phyloP scores from a whole-genome alignment of 129 eudicot genomes.

The Gnaphalium uliginosum region DNA sequence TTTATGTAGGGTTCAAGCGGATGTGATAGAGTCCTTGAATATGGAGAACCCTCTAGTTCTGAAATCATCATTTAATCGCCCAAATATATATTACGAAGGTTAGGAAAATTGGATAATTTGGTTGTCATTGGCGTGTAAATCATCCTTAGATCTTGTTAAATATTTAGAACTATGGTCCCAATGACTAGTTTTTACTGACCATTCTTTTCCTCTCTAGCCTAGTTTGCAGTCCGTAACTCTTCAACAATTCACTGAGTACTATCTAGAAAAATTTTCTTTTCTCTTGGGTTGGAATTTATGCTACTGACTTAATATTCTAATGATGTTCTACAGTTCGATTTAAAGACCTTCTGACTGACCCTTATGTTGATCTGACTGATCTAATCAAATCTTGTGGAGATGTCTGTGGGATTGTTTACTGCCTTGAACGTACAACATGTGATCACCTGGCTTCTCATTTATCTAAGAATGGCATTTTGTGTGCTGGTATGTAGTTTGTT shows the following conservation, averaged over 20 bases:
- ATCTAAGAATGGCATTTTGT: conserved; percentile 62
- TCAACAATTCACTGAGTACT: neutral
- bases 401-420: conserved; percentile 85
- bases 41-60: conserved; percentile 74
- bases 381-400: conserved; percentile 75
- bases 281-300: neutral
- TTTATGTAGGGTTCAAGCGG: conserved; percentile 77
- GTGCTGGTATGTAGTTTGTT: conserved; percentile 58
- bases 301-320: conserved; percentile 17
- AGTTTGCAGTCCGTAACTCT: neutral
- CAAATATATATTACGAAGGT: conserved; percentile 95
- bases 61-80: conserved; percentile 93
- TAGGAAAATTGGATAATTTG: conserved; percentile 24
- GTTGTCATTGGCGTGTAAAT: neutral
- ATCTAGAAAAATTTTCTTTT: neutral
- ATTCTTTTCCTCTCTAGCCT: neutral
- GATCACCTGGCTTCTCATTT: conserved; percentile 83
- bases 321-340: conserved; percentile 67
- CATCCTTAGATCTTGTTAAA: neutral
- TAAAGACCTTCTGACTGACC: conserved; percentile 80
- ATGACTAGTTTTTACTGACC: neutral
- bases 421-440: conserved; percentile 89
- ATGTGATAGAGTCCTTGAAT: conserved; percentile 81
- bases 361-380: conserved; percentile 71
- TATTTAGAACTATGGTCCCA: conserved; percentile 1